phyloP scores from a whole-genome alignment of 2,329 filamentous ascomycete species.

The Colletotrichum cereale region DNA sequence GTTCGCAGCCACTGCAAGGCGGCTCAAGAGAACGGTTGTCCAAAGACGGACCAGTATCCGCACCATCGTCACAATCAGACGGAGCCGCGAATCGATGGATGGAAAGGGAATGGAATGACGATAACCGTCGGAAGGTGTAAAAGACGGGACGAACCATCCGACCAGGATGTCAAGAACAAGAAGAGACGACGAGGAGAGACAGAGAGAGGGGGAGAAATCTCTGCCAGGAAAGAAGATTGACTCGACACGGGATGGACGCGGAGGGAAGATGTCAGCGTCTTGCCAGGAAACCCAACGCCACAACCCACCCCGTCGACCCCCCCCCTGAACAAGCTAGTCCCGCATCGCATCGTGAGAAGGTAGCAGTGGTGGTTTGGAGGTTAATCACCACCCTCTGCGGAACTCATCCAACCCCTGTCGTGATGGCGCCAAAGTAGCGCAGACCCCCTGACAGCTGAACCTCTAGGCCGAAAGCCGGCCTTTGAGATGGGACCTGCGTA shows the following conservation, averaged over 20 bases:
- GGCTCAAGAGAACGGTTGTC: background rate
- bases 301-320: background rate
- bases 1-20: conserved; percentile 33
- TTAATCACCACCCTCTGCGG: conserved; percentile 16
- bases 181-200: conserved; percentile 3
- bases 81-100: background rate
- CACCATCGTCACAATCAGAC: conserved; percentile 8
- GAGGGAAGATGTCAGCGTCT: background rate
- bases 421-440: conserved; percentile 24
- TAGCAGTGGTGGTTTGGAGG: conserved; percentile 17
- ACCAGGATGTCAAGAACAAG: conserved; percentile 3
- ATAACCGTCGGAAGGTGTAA: background rate
- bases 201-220: background rate
- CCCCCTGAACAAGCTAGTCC: conserved; percentile 6
- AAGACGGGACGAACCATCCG: conserved; percentile 1
- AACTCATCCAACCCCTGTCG: conserved; percentile 20
- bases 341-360: conserved; percentile 13
- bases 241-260: background rate
- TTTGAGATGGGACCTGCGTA: background rate
- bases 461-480: background rate
- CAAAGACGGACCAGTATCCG: background rate
- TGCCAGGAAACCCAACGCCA: conserved; percentile 22
- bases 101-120: conserved; percentile 11
- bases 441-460: conserved; percentile 15
- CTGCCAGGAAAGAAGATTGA: conserved; percentile 1